Evolutionary conservation across 2,329 filamentous ascomycete species (phyloP).

Genomic region (Nectriaceae sp.): DNA sequence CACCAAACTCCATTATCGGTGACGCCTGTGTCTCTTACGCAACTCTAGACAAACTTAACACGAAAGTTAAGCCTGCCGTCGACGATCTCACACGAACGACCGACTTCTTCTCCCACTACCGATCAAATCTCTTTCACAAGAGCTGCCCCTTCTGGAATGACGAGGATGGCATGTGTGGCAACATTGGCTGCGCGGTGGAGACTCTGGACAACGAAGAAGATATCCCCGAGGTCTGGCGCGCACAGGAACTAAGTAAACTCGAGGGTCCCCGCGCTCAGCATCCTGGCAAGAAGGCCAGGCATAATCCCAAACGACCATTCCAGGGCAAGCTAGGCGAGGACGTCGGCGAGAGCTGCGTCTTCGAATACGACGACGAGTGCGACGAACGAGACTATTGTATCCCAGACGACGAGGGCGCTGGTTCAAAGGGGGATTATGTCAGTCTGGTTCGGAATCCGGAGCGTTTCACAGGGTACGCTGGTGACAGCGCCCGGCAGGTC

Average conservation of each 20-base stretch:
- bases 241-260: constrained; percentile 87
- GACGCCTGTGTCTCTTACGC: constrained; percentile 95
- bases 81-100: constrained; percentile 81
- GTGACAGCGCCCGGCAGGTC: constrained; percentile 81
- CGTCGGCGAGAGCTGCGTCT: constrained; percentile 93
- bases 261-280: constrained; percentile 90
- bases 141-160: constrained; percentile 96
- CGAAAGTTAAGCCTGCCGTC: constrained; percentile 72
- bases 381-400: constrained; percentile 97
- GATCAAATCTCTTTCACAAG: constrained; percentile 92
- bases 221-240: constrained; percentile 87
- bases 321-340: constrained; percentile 80
- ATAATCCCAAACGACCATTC: constrained; percentile 72
- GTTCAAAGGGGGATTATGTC: constrained; percentile 92
- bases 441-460: constrained; percentile 92
- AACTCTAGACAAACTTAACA: constrained; percentile 83
- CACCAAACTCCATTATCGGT: constrained; percentile 83
- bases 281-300: constrained; percentile 70
- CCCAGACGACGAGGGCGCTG: constrained; percentile 86
- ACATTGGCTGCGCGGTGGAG: constrained; percentile 93
- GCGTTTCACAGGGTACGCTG: constrained; percentile 91
- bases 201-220: constrained; percentile 95
- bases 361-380: constrained; percentile 96
- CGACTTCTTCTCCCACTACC: constrained; percentile 98
- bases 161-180: constrained; percentile 90